Base-by-base conservation (phyloP, 2,329 filamentous ascomycete genomes). In the Cytospora schulzeri region DNA sequence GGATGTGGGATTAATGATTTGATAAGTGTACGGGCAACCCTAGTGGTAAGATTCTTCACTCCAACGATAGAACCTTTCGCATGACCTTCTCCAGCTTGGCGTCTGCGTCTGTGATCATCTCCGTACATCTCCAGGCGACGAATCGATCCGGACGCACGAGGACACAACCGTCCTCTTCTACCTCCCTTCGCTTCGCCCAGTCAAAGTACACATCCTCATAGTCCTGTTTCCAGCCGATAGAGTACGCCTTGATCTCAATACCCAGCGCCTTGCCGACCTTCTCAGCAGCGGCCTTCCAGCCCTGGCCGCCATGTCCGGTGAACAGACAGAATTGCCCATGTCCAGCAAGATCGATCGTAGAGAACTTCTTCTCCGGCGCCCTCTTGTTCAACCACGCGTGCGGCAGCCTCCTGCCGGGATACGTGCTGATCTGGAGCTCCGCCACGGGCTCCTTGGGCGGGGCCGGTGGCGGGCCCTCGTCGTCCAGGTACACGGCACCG, bases 171-270 rank as follows among this genome's bases (percentile, higher is more conserved):
- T 82, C 79, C 66, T 88, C 86, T 24, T 81, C 79, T 1, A 89
- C 79, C 53, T 82, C 84, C 19, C 84, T 77, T 61, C 77, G 73
- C 55, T 75, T 73, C 14, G 76, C 79, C 87, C 87, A 90, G 63
- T 87, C 84, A 66, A 81, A 81, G 71, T 88, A 89, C 0, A 85
- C 78, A 70, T 89, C 87, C 70, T 88, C 82, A 67, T 80, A 89
- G 64, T 89, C 85, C 66, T 84, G 81, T 17, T 78, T 75, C 74
- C 79, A 85, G 0, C 87, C 87, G 67, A 89, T 84, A 3, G 77
- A 78, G 65, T 83, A 80, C 0, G 74, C 77, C 4, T 76, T 77
- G 33, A 89, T 76, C 9, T 77, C 72, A 0, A 88, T 71, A 0
- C 78, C 80, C 0, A 84, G 69, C 9, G 72, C 67, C 22, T 73